Evolutionary conservation across 2,329 filamentous ascomycete genomes (phyloP).

Genomic region (Claviceps maximensis): DNA sequence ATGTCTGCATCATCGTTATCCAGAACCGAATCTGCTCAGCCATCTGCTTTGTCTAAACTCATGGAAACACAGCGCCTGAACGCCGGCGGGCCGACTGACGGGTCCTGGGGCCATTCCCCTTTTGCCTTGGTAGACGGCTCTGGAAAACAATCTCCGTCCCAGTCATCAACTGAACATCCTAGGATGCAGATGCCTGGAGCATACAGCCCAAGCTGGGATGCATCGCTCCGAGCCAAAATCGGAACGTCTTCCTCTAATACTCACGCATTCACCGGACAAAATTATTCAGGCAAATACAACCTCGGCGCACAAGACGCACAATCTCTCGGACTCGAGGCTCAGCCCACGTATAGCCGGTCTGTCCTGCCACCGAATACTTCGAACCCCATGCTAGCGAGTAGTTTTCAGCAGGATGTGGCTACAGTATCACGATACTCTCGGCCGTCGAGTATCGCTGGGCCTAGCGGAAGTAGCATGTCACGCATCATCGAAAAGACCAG

Average conservation of each 20-base stretch:
- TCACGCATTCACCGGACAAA: not conserved
- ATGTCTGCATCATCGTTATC: not conserved
- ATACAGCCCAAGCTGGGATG: constrained; percentile 9
- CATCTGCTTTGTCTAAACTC: constrained; percentile 15
- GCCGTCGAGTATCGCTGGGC: not conserved
- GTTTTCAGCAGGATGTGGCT: not conserved
- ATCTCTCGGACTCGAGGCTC: not conserved
- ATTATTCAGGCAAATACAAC: not conserved
- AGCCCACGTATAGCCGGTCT: not conserved
- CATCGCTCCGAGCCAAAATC: not conserved
- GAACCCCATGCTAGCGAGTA: not conserved
- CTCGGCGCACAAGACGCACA: not conserved
- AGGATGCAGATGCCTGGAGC: constrained; percentile 9
- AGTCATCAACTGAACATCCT: not conserved
- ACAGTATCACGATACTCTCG: not conserved
- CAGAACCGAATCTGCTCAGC: not conserved
- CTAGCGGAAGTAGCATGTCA: constrained; percentile 12
- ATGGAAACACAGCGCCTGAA: constrained; percentile 17
- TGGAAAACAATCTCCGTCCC: not conserved
- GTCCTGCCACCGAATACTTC: not conserved
- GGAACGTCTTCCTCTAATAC: not conserved
- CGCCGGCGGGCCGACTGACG: not conserved
- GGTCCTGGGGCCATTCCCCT: not conserved
- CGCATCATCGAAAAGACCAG: constrained; percentile 26
- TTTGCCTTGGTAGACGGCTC: not conserved